These are phyloP conservation scores for Bolboschoenoplectus hybrid DNA, from an alignment of 202 grass and related monocot genomes.

Conservation along the genomic window DNA sequence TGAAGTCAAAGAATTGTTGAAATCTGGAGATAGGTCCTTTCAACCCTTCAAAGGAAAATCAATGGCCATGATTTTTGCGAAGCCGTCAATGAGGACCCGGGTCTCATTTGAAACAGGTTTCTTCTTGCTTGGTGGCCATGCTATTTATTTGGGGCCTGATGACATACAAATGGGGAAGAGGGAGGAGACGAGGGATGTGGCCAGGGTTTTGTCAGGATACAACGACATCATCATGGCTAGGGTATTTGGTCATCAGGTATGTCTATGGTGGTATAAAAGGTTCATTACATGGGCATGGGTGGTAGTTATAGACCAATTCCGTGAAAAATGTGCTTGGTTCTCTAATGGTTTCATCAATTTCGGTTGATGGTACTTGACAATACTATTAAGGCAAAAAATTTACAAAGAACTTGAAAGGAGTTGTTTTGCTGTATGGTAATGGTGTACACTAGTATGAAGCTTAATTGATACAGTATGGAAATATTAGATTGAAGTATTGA, in stretches of 20 bases:
- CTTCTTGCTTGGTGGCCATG: constrained; percentile 93
- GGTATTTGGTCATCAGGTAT: constrained; percentile 86
- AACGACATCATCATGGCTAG: constrained; percentile 98
- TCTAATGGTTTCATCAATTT: neutral
- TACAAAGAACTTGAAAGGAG: neutral
- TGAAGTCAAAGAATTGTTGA: constrained; percentile 78
- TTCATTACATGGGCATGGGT: neutral
- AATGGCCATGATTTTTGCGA: constrained; percentile 99
- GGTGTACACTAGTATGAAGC: neutral
- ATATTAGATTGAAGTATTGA: constrained; percentile 11
- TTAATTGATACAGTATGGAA: neutral
- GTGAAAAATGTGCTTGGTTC: constrained; percentile 8
- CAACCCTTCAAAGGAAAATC: constrained; percentile 92
- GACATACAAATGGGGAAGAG: constrained; percentile 99
- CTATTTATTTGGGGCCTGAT: constrained; percentile 85
- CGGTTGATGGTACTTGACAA: neutral
- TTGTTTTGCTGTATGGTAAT: neutral
- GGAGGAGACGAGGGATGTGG: constrained; percentile 93
- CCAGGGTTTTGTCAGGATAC: constrained; percentile 89
- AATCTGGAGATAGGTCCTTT: constrained; percentile 90
- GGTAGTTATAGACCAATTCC: neutral
- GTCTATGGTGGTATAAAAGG: constrained; percentile 8
- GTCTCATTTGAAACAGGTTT: constrained; percentile 99
- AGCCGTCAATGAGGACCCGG: constrained; percentile 96
- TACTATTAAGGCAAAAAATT: neutral